Evolutionary conservation across 2,329 filamentous ascomycete species (phyloP).

Genomic region (Neofusicoccum cordaticola): DNA sequence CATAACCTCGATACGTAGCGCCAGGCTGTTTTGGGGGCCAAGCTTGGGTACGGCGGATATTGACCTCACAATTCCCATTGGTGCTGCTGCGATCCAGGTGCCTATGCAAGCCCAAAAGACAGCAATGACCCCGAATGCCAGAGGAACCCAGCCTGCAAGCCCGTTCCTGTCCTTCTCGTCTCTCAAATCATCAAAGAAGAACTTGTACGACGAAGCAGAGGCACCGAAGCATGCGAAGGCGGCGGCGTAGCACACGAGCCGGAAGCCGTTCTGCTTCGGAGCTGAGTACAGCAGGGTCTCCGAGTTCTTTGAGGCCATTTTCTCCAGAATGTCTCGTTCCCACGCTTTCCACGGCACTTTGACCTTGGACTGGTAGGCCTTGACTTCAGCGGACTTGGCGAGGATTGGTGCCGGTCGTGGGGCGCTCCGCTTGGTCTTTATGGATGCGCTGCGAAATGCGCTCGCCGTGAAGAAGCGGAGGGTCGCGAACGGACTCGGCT

Average conservation of each 20-base stretch:
- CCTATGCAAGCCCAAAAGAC: constrained; percentile 12
- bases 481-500: neutral
- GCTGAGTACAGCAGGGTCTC: neutral
- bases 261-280: constrained; percentile 8
- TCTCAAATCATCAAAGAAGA: neutral
- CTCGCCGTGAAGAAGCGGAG: neutral
- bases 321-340: neutral
- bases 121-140: constrained; percentile 7
- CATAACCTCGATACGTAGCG: constrained; percentile 6
- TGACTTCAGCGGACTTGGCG: neutral
- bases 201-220: constrained; percentile 1
- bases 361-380: neutral
- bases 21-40: neutral
- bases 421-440: neutral
- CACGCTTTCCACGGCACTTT: neutral
- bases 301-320: neutral
- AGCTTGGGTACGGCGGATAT: constrained; percentile 10
- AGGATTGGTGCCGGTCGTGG: neutral
- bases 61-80: neutral
- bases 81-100: constrained; percentile 4
- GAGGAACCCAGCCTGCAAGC: constrained; percentile 1
- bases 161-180: neutral
- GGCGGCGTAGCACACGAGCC: neutral
- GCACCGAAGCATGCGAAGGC: constrained; percentile 5
- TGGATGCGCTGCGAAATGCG: neutral